Evolutionary conservation across 768 basidiomycete species (phyloP).

Genomic region (Termitomyces eurrhizus): DNA sequence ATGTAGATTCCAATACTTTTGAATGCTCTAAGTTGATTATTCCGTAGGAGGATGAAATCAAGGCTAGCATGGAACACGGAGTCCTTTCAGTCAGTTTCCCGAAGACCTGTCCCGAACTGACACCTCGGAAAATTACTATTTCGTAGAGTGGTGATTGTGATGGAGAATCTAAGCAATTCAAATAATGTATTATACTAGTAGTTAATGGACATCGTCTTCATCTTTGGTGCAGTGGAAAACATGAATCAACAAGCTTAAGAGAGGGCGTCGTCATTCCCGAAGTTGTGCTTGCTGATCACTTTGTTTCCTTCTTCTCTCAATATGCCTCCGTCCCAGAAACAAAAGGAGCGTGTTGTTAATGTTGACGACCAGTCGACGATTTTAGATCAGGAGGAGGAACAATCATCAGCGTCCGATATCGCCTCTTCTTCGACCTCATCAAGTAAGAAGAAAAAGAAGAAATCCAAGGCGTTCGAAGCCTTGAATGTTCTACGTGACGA

Average conservation of each 20-base stretch:
- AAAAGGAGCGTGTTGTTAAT: constrained; percentile 38
- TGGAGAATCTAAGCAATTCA: background rate
- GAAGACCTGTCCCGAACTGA: constrained; percentile 35
- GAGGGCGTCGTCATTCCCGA: background rate
- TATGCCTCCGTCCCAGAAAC: constrained; percentile 36
- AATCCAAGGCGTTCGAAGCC: constrained; percentile 59
- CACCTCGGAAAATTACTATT: constrained; percentile 40
- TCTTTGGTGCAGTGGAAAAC: background rate
- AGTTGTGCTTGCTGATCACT: background rate
- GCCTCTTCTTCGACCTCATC: constrained; percentile 37
- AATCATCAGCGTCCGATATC: constrained; percentile 23
- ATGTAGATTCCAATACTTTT: background rate
- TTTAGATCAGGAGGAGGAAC: constrained; percentile 28
- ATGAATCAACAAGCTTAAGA: background rate
- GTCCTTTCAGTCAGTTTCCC: constrained; percentile 47
- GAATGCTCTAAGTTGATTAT: background rate
- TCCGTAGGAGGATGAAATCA: constrained; percentile 39
- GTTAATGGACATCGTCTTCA: background rate
- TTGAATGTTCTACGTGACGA: constrained; percentile 46
- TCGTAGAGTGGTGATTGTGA: constrained; percentile 5
- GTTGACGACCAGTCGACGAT: constrained; percentile 34
- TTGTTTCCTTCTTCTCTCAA: background rate
- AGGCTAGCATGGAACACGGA: constrained; percentile 44
- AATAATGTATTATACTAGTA: background rate
- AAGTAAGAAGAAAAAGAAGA: constrained; percentile 85